Base-by-base conservation (phyloP, 2,329 filamentous ascomycete genomes). In the Fonsecaea monophora region DNA sequence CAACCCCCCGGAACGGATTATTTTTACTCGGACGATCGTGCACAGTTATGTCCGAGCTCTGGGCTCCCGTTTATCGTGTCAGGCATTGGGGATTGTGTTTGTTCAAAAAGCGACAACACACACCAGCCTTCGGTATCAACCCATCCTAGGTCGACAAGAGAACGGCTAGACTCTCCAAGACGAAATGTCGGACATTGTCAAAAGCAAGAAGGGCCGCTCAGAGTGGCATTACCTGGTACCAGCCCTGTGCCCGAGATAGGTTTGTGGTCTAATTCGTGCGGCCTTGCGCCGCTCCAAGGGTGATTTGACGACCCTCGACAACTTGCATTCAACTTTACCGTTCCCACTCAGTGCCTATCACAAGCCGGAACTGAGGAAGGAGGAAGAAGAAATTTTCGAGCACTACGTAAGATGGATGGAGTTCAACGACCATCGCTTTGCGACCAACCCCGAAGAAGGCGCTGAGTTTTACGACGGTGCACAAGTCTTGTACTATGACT, bases 401-500 rank as follows among this genome's bases (percentile, higher is more conserved):
- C 50, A 54, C 30, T 54, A 54, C 30, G 18, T 18, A 54, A 54
- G 30, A 9, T 54, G 50, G 50, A 54, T 54, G 50, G 50, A 54
- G 9, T 54, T 54, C 18, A 54, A 54, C 18, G 50, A 54, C 32
- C 10, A 54, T 54, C 10, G 50, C 7, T 54, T 54, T 30, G 50
- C 50, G 25, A 54, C 50, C 15, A 30, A 54, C 18, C 50, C 50
- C 7, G 50, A 54, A 6, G 50, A 54, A 30, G 50, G 50, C 2
- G 50, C 50, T 7, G 50, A 18, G 30, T 54, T 54, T 15, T 54
- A 54, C 50, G 50, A 54, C 18, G 50, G 50, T 10, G 25, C n/a
- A 21, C 50, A 54, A 34, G 50, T 54, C 50, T 54, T 54, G 50
- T 54, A 54, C 50, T 54, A 54, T 54, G 50, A 54, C 50, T 54